Evolutionary conservation across 2,329 filamentous ascomycete genomes (phyloP).

Genomic region (Monilinia fructigena): DNA sequence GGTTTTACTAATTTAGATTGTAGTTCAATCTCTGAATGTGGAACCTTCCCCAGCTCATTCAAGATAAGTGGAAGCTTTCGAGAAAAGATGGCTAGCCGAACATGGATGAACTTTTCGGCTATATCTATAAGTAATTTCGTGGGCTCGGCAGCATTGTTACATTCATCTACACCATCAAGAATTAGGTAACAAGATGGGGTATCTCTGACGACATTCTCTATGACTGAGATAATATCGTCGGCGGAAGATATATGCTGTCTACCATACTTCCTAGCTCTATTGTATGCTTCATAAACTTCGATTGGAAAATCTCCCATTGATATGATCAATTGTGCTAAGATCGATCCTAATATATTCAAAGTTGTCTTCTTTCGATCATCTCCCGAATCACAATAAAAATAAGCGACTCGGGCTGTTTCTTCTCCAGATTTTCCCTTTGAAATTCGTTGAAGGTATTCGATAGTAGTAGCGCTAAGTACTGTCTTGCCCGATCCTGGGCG

Average conservation of each 20-base stretch:
- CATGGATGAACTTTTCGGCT: background rate
- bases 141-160: background rate
- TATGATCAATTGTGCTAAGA: constrained; percentile 18
- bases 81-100: constrained; percentile 8
- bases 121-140: background rate
- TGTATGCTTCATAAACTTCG: constrained; percentile 8
- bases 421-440: background rate
- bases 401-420: background rate
- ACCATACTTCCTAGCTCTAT: constrained; percentile 18
- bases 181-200: background rate
- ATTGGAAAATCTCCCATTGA: background rate
- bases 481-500: constrained; percentile 17
- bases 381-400: constrained; percentile 18
- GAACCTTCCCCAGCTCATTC: background rate
- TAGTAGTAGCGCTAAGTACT: constrained; percentile 6
- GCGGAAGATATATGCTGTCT: constrained; percentile 19
- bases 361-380: constrained; percentile 8
- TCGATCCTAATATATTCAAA: constrained; percentile 13
- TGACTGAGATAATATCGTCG: background rate
- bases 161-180: constrained; percentile 22
- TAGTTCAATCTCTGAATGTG: background rate
- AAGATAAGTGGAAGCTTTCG: constrained; percentile 10
- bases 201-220: background rate
- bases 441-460: background rate
- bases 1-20: constrained; percentile 9